phyloP scores from a whole-genome alignment of 1,284 basidiomycete genomes.

The Takashimella koratensis region DNA sequence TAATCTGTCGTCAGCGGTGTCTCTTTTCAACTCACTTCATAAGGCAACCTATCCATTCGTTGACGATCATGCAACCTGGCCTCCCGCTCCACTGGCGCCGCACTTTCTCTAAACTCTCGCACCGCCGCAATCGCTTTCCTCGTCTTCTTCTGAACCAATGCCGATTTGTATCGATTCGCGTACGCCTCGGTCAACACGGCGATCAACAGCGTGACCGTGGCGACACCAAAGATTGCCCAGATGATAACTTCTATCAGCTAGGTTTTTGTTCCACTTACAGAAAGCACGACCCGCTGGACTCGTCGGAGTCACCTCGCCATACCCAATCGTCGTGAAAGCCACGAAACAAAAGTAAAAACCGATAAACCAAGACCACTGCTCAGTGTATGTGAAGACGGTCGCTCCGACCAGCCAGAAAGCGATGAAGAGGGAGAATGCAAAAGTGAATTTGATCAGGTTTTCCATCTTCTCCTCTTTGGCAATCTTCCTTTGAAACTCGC shows the following conservation, averaged over 20 bases:
- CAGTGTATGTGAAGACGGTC: conserved; percentile 57
- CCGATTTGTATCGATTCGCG: conserved; percentile 36
- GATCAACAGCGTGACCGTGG: conserved; percentile 64
- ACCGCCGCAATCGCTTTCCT: conserved; percentile 3
- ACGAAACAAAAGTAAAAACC: conserved; percentile 12
- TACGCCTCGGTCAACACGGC: conserved; percentile 64
- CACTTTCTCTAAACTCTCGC: neutral
- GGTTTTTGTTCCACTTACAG: conserved; percentile 36
- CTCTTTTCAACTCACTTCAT: conserved; percentile 2
- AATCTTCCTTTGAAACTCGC: conserved; percentile 36
- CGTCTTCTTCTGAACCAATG: conserved; percentile 6
- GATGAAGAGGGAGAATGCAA: conserved; percentile 56
- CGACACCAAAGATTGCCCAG: conserved; percentile 74
- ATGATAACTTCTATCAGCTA: conserved; percentile 54
- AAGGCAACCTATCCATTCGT: conserved; percentile 1
- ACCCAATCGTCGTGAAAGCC: conserved; percentile 46
- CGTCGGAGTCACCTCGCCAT: conserved; percentile 62
- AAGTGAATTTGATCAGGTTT: conserved; percentile 52
- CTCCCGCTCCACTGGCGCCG: neutral
- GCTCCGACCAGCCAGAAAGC: conserved; percentile 62
- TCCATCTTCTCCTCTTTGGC: conserved; percentile 53
- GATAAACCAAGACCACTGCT: conserved; percentile 65
- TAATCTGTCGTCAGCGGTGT: neutral
- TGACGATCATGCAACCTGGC: neutral
- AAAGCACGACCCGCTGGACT: conserved; percentile 68